Evolutionary conservation across 352 stramenopile species (phyloP).

Genomic region (Bremia lactucae): DNA sequence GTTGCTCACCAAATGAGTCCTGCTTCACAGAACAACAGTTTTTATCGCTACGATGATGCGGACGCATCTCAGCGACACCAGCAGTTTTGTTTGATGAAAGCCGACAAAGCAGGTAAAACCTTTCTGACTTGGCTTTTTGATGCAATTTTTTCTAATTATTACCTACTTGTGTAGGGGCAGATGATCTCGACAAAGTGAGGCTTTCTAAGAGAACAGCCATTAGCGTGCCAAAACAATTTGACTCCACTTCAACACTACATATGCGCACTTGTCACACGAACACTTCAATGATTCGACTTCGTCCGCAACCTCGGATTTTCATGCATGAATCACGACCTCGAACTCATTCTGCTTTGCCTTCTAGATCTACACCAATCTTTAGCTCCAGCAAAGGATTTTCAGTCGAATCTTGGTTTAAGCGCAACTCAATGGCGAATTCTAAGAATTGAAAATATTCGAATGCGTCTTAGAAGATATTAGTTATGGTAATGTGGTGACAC

Average conservation of each 20-base stretch:
- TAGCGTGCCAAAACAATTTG: slow-evolving; percentile 18
- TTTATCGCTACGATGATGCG: slow-evolving; percentile 1
- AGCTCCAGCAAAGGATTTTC: slow-evolving; percentile 35
- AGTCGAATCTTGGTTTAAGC: slow-evolving; percentile 22
- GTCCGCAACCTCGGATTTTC: slow-evolving; percentile 2
- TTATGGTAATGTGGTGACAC: no score
- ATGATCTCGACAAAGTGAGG: slow-evolving; percentile 5
- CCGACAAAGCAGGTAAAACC: slow-evolving; percentile 17
- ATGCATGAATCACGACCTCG: background rate
- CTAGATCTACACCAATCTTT: slow-evolving; percentile 14
- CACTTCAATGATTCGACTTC: slow-evolving; percentile 2
- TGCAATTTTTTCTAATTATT: no score
- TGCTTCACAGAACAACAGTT: background rate
- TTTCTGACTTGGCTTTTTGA: no score
- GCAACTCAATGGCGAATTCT: slow-evolving; percentile 12
- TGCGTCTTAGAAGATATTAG: no score
- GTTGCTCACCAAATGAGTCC: background rate
- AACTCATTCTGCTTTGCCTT: slow-evolving; percentile 1
- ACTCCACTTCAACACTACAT: background rate
- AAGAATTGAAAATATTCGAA: slow-evolving; percentile 1
- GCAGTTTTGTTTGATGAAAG: slow-evolving; percentile 27
- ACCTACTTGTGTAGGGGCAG: no score
- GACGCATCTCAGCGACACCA: slow-evolving; percentile 2
- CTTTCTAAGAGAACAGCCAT: slow-evolving; percentile 10
- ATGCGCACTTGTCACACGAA: background rate